Base-by-base conservation (phyloP, 768 basidiomycete genomes). In the Cystofilobasidium bisporidii region DNA sequence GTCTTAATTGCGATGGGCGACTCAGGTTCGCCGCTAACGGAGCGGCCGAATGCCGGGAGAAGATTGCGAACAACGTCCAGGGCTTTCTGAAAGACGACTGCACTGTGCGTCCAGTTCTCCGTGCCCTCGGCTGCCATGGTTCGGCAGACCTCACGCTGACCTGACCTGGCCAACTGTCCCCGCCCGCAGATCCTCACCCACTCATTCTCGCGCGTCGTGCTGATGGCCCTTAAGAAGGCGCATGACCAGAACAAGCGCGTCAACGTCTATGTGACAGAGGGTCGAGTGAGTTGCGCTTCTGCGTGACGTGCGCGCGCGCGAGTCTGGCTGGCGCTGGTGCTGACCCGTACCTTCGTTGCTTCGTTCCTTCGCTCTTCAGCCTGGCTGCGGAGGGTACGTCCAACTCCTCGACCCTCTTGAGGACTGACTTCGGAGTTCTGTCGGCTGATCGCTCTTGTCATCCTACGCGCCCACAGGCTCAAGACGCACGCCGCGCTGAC, bases 151-250 rank as follows among this genome's bases (percentile, higher is more conserved):
- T n/a, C n/a, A n/a, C n/a, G n/a, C n/a, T n/a, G n/a, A n/a, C n/a
- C n/a, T n/a, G n/a, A n/a, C n/a, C n/a, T n/a, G n/a, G n/a, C n/a
- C n/a, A n/a, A n/a, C n/a, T n/a, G n/a, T 43, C 20, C 10, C 20
- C 8, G 14, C 43, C 10, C 8, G 17, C 75, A 97, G 90, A 92
- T 99, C 75, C 83, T 99, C 67, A 97, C 92, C 2, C 96, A 99
- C 78, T 91, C 91, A 40, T 93, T 93, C 80, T 97, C 92, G 30
- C 83, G 96, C 73, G 92, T 97, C 55, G 94, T 99, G 64, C 87
- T 93, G 80, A 86, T 91, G 78, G 88, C 93, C 41, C 82, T 99
- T 62, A 82, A 97, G 56, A 84, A 87, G 66, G 93, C 96, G 22
- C 91, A 94, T 76, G 82, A 86, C 74, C 78, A 79, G 67, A 85